Evolutionary conservation across 2,329 filamentous ascomycete species (phyloP), one percentile per base, ranked within the genome.

Genomic region (Kalmusia sp.): DNA sequence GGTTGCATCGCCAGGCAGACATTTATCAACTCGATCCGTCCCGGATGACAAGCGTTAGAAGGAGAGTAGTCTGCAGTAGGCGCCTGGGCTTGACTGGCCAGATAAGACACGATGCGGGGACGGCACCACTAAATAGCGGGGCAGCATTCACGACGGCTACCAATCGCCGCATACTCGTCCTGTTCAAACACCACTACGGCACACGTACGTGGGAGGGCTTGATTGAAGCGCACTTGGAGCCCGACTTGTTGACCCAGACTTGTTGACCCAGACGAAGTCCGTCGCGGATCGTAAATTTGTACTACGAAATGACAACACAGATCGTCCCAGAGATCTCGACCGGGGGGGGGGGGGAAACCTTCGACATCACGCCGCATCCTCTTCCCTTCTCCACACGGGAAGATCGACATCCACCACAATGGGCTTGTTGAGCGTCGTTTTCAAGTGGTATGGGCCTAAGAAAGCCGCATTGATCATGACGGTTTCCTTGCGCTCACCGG

Each of bases 331-430:
- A 41, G 46, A 47, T 57, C 43, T 61, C n/a, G 24, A 19, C 24
- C n/a, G n/a, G n/a, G n/a, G n/a, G n/a, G n/a, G n/a, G n/a, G 22
- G 14, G 63, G 59, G 54, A 38, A 41, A 17, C 40, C 37, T 57
- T 57, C n/a, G n/a, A 62, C 49, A 57, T 63, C 55, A 61, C 55
- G 49, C 35, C 3, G 40, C 53, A 49, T 55, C 51, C 49, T 33
- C 34, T 27, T 45, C 55, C 27, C 63, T 64, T 44, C 73, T 68
- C 78, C 81, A 84, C 17, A 87, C 77, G 0, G 88, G 87, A 55
- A 95, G 76, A 59, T 92, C 86, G 25, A 96, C 67, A 69, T 96
- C 91, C 11, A 96, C 86, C n/a, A 96, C 87, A 61, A 96, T 88
- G 17, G 91, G 88, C 69, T 92, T 90, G 73, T 93, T 87, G 74